Evolutionary conservation across 2,329 filamentous ascomycete species (phyloP).

Genomic region (Macrophomina pseudophaseolina): DNA sequence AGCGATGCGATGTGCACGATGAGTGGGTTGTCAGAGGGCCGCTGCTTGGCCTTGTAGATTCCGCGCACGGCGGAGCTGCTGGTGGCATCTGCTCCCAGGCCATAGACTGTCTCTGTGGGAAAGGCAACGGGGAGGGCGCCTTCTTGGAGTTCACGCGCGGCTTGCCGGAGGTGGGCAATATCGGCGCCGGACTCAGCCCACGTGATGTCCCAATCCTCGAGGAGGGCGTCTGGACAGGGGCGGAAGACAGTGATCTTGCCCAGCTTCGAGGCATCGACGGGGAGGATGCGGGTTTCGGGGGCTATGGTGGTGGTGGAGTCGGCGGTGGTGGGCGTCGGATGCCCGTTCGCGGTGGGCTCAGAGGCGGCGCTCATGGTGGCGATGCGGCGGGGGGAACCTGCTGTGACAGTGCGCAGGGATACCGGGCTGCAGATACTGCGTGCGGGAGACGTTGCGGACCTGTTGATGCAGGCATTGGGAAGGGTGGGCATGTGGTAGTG

Average conservation of each 20-base stretch:
- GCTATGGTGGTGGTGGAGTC: slow-evolving; percentile 3
- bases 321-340: background rate
- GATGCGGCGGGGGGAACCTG: background rate
- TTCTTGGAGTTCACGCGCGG: slow-evolving; percentile 68
- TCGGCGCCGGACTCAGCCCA: slow-evolving; percentile 48
- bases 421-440: slow-evolving; percentile 2
- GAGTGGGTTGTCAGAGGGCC: slow-evolving; percentile 92
- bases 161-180: slow-evolving; percentile 62
- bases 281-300: slow-evolving; percentile 44
- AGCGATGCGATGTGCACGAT: slow-evolving; percentile 91
- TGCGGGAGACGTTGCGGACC: background rate
- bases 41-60: slow-evolving; percentile 90
- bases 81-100: slow-evolving; percentile 93
- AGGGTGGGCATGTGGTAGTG: slow-evolving; percentile 18
- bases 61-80: slow-evolving; percentile 80
- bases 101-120: slow-evolving; percentile 97
- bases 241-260: slow-evolving; percentile 41
- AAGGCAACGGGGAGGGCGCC: slow-evolving; percentile 85
- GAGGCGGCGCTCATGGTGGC: slow-evolving; percentile 4
- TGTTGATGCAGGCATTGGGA: slow-evolving; percentile 23
- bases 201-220: slow-evolving; percentile 40
- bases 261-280: slow-evolving; percentile 48
- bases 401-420: slow-evolving; percentile 1
- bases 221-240: slow-evolving; percentile 32
- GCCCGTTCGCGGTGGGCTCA: background rate